Conservation (phyloP, 2,329 filamentous ascomycete species). For the Calonectria henricotiae region DNA sequence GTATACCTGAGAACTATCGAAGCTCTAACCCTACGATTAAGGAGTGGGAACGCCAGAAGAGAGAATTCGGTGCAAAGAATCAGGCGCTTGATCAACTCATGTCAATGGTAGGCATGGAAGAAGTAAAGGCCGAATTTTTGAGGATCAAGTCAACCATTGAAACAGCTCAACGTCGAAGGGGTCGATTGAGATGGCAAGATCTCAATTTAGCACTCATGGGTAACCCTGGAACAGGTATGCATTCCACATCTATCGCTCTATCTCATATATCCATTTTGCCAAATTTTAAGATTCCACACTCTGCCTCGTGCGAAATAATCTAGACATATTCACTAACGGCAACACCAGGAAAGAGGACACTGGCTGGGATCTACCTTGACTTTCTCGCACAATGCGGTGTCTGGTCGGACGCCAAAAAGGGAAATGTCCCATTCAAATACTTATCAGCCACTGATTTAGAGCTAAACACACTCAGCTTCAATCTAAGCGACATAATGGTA, state of each 20-base stretch:
- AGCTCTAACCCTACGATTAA: not conserved
- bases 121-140: not conserved
- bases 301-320: too few species aligned
- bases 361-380: not conserved
- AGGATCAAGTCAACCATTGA: not conserved
- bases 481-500: conserved; percentile 6
- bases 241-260: not conserved
- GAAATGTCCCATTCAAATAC: conserved; percentile 10
- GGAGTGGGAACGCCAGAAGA: conserved; percentile 15
- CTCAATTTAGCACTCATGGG: conserved; percentile 8
- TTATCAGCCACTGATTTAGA: not conserved
- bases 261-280: too few species aligned
- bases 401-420: not conserved
- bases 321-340: too few species aligned
- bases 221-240: conserved; percentile 6
- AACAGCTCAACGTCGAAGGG: not conserved
- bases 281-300: too few species aligned
- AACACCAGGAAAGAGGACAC: not conserved
- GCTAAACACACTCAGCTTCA: not conserved
- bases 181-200: conserved; percentile 1
- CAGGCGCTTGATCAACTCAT: conserved; percentile 3
- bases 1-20: not conserved
- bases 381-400: conserved; percentile 5
- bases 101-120: conserved; percentile 14
- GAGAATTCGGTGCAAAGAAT: not conserved